Base-by-base conservation (phyloP, 2,329 filamentous ascomycete species). In the Penicillium sp. region DNA sequence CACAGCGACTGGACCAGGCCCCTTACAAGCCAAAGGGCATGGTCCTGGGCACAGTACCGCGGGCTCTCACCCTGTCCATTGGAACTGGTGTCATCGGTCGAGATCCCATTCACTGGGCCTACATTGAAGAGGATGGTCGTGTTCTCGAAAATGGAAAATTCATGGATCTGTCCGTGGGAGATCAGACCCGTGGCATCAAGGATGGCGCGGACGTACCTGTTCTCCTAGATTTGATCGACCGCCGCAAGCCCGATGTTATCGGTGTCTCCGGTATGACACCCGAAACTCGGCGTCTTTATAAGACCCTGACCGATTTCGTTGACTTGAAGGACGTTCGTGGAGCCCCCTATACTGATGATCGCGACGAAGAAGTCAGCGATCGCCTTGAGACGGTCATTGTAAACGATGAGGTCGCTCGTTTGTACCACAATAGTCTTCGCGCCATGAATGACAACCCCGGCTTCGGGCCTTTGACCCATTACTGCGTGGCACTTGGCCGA, bases 11-110 rank as follows among this genome's bases (percentile, higher is more conserved):
- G 26, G 95, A 99, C 71, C 95, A 99, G 78, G 93, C 95, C 8
- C 95, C 95, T 0, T 96, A 93, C 79, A 97, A 97, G 77, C 93
- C 95, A 5, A 93, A 94, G 77, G 93, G 93, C 10, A 92, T 97
- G 86, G 85, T 93, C 22, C 82, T 96, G 42, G 95, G 95, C 28
- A 97, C 93, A 0, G 85, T 89, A 6, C 93, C 95, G 49, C 89
- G 94, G 35, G 92, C 97, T 5, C 84, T 99, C 52, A 87, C 93
- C 4, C 79, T 99, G 25, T 94, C 93, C 3, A 96, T 93, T 69
- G 95, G 95, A 57, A 88, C 89, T 76, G 92, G 91, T 14, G 87
- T 90, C 68, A 87, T 92, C 45, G 84, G 84, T 42, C 77, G 80
- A 55, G 94, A 97, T 66, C 90, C 92, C 2, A 86, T 96, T 46